Evolutionary conservation across 2,329 filamentous ascomycete species (phyloP), one percentile per base, ranked within the genome.

Genomic region (Ascochyta lentis): DNA sequence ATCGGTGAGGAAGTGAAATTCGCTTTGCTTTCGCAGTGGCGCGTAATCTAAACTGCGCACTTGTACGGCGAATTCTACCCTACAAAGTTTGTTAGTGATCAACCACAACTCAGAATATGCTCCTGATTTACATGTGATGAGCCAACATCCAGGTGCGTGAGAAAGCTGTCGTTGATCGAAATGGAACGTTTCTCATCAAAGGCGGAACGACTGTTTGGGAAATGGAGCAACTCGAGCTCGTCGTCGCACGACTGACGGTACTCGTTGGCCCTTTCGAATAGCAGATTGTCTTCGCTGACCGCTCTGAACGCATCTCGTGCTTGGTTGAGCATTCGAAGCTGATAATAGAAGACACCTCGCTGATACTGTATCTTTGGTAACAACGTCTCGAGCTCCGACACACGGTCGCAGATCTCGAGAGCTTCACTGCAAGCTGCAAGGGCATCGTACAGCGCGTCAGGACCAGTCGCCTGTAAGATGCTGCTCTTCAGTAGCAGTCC

Each of bases 341-440:
- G 65, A 23, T 69, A 66, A 29, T 60, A 65, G 24, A 65, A 66
- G 3, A 71, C 10, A 2, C 65, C 63, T 15, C 63, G 64, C 31
- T 74, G 66, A 31, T 66, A 69, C 31, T 68, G 69, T 31, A 72
- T 64, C 37, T 58, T 61, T 0, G 70, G 65, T 1, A 70, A 42
- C 22, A 68, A 59, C 8, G 37, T 41, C 22, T 66, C 56, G 3
- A 71, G 49, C 16, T 68, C 66, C 0, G 61, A 49, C 1, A 66
- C 33, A 12, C 63, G 64, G 24, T 64, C 50, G 51, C 70, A 73
- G 1, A 72, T 47, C 29, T 70, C 67, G 23, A 73, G 33, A 9
- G 70, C 70, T 37, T 73, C 70, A 47, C 65, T 71, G 38, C 70
- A 74, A 1, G 65, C 63, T 23, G 70, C 71, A 3, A 74, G 61